Percentiles rank a stretch among this genome's conserved stretches.
Conservation (phyloP, 768 basidiomycete species). For the Russula olivacea region DNA sequence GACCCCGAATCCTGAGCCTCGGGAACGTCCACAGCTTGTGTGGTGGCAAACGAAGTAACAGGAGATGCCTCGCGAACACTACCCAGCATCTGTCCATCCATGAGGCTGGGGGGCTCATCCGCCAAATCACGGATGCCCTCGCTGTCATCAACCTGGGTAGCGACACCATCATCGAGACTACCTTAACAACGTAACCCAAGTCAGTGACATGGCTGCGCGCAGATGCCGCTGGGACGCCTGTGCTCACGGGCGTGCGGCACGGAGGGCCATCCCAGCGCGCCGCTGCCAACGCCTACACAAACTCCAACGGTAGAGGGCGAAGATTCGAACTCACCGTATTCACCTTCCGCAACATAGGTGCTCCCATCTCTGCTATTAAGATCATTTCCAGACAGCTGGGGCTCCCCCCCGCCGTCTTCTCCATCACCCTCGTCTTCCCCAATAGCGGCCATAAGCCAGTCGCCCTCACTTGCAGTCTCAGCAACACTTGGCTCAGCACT, state of each 20-base stretch:
- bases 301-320: constrained; percentile 25
- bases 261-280: constrained; percentile 29
- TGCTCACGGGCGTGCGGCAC: constrained; percentile 23
- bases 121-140: constrained; percentile 23
- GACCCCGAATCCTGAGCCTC: constrained; percentile 13
- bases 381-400: constrained; percentile 11
- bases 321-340: constrained; percentile 32
- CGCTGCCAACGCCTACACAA: constrained; percentile 30
- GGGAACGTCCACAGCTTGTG: constrained; percentile 17
- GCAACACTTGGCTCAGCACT: constrained; percentile 66
- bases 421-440: constrained; percentile 61
- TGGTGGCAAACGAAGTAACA: constrained; percentile 14
- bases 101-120: constrained; percentile 21
- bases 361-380: constrained; percentile 13
- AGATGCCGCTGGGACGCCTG: constrained; percentile 23
- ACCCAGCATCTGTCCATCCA: constrained; percentile 25
- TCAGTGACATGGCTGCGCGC: constrained; percentile 53
- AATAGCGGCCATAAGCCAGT: constrained; percentile 89
- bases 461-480: constrained; percentile 62
- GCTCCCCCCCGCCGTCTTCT: constrained; percentile 30
- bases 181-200: constrained; percentile 47
- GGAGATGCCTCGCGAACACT: constrained; percentile 21
- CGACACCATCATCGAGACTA: constrained; percentile 38
- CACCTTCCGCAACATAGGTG: constrained; percentile 7
- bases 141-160: constrained; percentile 26